These are phyloP conservation scores for Silene coronaria DNA, from an alignment of 179 eudicot genomes.

Conservation along the genomic window DNA sequence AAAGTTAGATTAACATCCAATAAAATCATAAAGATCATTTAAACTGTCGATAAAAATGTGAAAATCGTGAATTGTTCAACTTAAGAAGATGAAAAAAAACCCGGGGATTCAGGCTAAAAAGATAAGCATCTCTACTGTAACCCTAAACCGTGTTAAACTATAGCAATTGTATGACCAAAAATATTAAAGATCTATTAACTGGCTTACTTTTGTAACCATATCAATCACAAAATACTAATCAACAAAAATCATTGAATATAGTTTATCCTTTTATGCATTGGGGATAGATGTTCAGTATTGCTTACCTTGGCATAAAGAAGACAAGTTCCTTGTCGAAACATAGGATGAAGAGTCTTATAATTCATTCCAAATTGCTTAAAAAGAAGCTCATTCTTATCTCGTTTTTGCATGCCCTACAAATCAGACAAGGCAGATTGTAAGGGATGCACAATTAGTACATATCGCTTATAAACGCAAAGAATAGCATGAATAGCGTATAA, in stretches of 20 bases:
- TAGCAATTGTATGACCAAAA: background rate
- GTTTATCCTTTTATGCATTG: background rate
- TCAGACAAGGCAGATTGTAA: conserved; percentile 1
- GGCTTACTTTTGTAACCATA: background rate
- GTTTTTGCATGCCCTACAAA: conserved; percentile 59
- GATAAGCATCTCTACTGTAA: background rate
- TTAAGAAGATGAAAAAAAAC: background rate
- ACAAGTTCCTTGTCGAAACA: conserved; percentile 85
- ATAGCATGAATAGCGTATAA: conserved; percentile 1
- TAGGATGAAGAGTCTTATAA: conserved; percentile 54
- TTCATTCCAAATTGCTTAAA: conserved; percentile 63
- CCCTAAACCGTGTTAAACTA: background rate
- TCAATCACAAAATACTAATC: background rate
- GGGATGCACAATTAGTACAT: conserved; percentile 1
- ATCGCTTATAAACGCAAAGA: background rate
- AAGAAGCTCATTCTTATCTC: conserved; percentile 66
- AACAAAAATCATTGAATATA: background rate
- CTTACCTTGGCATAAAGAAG: conserved; percentile 54
- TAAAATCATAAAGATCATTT: background rate
- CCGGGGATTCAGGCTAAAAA: background rate
- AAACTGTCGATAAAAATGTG: background rate
- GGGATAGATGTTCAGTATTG: conserved; percentile 12
- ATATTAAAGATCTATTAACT: background rate
- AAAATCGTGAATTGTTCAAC: too few species aligned
- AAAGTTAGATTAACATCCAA: too few species aligned